phyloP scores from a whole-genome alignment of 2,329 filamentous ascomycete species.

The Xylogone sp. region DNA sequence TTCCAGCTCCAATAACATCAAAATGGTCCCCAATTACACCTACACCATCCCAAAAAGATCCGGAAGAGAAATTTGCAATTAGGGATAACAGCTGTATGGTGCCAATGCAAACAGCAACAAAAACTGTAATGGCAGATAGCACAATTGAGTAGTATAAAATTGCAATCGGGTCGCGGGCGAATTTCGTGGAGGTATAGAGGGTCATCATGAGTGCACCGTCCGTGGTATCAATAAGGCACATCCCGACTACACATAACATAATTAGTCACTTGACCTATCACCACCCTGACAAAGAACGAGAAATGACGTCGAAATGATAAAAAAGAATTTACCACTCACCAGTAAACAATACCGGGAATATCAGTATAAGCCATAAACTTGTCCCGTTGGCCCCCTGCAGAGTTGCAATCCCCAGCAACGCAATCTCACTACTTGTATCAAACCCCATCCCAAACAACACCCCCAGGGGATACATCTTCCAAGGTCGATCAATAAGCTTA shows the following conservation, averaged over 20 bases:
- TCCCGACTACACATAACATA: conserved; percentile 57
- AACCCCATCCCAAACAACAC: conserved; percentile 90
- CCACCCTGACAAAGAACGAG: not conserved
- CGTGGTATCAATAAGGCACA: conserved; percentile 91
- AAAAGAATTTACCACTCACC: too few species aligned
- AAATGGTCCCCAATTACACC: conserved; percentile 73
- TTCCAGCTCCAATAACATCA: conserved; percentile 79
- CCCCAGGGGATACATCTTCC: conserved; percentile 95
- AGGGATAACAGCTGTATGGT: conserved; percentile 79
- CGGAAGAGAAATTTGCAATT: conserved; percentile 69
- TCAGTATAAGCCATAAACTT: conserved; percentile 87
- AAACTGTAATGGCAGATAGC: conserved; percentile 29
- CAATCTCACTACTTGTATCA: conserved; percentile 92
- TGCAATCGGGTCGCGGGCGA: conserved; percentile 78
- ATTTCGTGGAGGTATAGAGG: conserved; percentile 76
- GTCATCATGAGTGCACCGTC: conserved; percentile 96
- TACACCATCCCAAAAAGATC: conserved; percentile 89
- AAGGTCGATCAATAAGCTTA: conserved; percentile 67
- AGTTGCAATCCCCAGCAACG: conserved; percentile 83
- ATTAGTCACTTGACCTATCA: not conserved
- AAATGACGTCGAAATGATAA: too few species aligned
- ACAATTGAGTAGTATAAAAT: conserved; percentile 81
- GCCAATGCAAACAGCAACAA: conserved; percentile 62
- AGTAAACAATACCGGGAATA: conserved; percentile 89
- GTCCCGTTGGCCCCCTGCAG: conserved; percentile 84